Evolutionary conservation across 2,329 filamentous ascomycete genomes (phyloP).

Genomic region (Aureobasidium melanogenum): DNA sequence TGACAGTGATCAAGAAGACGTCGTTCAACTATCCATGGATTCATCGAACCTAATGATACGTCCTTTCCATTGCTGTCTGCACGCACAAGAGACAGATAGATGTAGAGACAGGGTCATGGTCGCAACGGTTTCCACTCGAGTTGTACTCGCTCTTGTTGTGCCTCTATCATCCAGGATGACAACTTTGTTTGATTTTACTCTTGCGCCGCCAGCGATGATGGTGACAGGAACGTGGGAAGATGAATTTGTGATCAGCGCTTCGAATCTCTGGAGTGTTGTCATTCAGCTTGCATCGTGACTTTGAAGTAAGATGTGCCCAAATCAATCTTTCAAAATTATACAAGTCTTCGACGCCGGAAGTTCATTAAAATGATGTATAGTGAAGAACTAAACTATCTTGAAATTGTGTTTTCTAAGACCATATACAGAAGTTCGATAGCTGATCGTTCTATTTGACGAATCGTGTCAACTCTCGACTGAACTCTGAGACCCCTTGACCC

Average conservation of each 20-base stretch:
- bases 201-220: constrained; percentile 45
- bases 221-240: constrained; percentile 54
- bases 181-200: constrained; percentile 38
- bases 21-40: no score
- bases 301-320: constrained; percentile 38
- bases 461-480: no score
- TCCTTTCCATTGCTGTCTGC: no score
- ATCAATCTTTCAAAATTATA: constrained; percentile 37
- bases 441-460: no score
- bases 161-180: constrained; percentile 37
- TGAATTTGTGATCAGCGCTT: constrained; percentile 42
- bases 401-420: no score
- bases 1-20: no score
- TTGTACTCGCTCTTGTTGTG: constrained; percentile 44
- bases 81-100: background rate
- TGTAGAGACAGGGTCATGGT: constrained; percentile 34
- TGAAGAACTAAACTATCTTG: no score
- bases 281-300: constrained; percentile 43
- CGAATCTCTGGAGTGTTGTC: constrained; percentile 45
- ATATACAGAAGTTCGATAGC: no score
- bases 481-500: background rate
- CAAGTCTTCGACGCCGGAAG: no score
- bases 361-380: no score
- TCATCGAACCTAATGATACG: no score
- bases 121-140: constrained; percentile 49